These are phyloP conservation scores for Alternaria tenuissima DNA, from an alignment of 2,329 filamentous ascomycete species.

Conservation along the genomic window DNA sequence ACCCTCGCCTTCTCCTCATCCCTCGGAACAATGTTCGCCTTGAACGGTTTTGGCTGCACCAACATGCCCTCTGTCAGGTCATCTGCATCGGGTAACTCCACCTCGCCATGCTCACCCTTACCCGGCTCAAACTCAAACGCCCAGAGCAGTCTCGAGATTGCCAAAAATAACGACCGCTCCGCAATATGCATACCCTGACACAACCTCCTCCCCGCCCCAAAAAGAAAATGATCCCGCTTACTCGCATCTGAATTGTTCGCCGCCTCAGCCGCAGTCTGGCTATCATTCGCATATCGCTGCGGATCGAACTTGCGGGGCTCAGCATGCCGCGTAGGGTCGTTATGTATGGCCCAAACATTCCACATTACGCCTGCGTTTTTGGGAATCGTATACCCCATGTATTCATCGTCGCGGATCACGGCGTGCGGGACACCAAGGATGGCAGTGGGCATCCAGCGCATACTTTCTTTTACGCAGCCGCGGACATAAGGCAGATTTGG, in stretches of 20 bases:
- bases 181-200: slow-evolving; percentile 52
- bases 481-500: slow-evolving; percentile 37
- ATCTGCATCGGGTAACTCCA: slow-evolving; percentile 20
- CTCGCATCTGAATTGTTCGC: slow-evolving; percentile 39
- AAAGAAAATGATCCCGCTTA: slow-evolving; percentile 49
- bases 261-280: slow-evolving; percentile 42
- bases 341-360: slow-evolving; percentile 46
- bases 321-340: slow-evolving; percentile 54
- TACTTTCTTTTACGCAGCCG: slow-evolving; percentile 38
- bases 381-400: slow-evolving; percentile 49
- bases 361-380: slow-evolving; percentile 46
- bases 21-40: slow-evolving; percentile 26
- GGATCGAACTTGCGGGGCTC: slow-evolving; percentile 57
- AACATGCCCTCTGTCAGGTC: slow-evolving; percentile 31
- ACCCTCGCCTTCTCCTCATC: slow-evolving; percentile 9
- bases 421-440: slow-evolving; percentile 39
- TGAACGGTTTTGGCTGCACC: slow-evolving; percentile 27
- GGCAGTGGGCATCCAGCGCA: slow-evolving; percentile 43
- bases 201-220: slow-evolving; percentile 49
- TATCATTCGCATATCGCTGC: slow-evolving; percentile 44
- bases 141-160: slow-evolving; percentile 47
- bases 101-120: slow-evolving; percentile 2
- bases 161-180: slow-evolving; percentile 42
- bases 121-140: slow-evolving; percentile 35
- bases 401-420: slow-evolving; percentile 35